These are phyloP conservation scores for Podaxis sp. DNA, from an alignment of 768 basidiomycete genomes.

Conservation along the genomic window DNA sequence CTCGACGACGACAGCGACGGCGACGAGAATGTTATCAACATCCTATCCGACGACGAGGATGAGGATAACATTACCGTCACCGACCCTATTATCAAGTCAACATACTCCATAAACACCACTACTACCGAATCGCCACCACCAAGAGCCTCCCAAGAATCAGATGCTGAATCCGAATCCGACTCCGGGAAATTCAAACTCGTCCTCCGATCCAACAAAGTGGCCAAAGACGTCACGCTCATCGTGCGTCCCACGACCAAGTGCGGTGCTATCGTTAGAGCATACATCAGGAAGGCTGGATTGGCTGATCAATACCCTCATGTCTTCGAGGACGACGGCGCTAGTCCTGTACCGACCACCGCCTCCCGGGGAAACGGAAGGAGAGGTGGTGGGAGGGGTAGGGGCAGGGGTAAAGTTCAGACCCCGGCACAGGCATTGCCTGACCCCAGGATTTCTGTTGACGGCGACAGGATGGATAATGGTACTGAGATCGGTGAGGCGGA, in stretches of 20 bases:
- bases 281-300: constrained; percentile 64
- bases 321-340: constrained; percentile 20
- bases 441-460: constrained; percentile 61
- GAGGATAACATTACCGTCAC: not conserved
- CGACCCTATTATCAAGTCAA: not conserved
- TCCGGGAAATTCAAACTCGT: constrained; percentile 62
- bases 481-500: constrained; percentile 62
- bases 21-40: constrained; percentile 17
- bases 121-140: constrained; percentile 10
- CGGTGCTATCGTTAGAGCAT: constrained; percentile 70
- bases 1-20: constrained; percentile 15
- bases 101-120: not conserved
- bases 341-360: constrained; percentile 14
- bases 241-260: constrained; percentile 76
- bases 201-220: constrained; percentile 50
- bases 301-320: constrained; percentile 45
- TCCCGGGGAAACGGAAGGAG: constrained; percentile 14
- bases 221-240: constrained; percentile 55
- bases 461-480: constrained; percentile 60
- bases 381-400: constrained; percentile 18
- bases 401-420: constrained; percentile 18
- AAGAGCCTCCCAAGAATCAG: constrained; percentile 23
- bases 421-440: constrained; percentile 26
- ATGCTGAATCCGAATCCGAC: constrained; percentile 37
- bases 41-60: constrained; percentile 21